Evolutionary conservation across 371 early-diverging fungal species (phyloP), one percentile per base, ranked within the genome.

Genomic region (Mucor plumbeus): DNA sequence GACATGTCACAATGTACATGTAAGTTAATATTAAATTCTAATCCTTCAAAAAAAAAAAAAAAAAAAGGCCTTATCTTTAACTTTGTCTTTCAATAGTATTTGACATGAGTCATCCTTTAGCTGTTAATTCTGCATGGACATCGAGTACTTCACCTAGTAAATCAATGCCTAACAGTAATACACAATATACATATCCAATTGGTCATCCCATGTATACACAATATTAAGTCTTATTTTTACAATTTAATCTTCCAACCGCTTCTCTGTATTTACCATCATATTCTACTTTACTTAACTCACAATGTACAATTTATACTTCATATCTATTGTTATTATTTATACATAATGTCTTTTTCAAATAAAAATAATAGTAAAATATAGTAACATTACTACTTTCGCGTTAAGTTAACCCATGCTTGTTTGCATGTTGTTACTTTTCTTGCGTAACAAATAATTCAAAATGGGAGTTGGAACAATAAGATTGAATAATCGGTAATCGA

Each of bases 161-260:
- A 21, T 50, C 50, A 21, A 26, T 19, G 9, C 26, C 50, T 13
- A 19, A 26, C 10, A 26, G 11, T 21, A 50, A 21, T 50, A 13
- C 50, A 50, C 50, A 50, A 26, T 21, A 50, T 50, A 21, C 50
- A 50, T 50, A 50, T 50, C 50, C 50, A 19, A 50, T 50, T 50
- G 50, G 50, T 50, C 50, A 50, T 50, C 50, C 50, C 50, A 50
- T 50, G 50, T 50, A 50, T 50, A 50, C 50, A 10, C 50, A 50
- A 4, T 26, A 11, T 21, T 50, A 21, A 50, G 9, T 50, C 19
- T 4, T 50, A 26, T 26, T 50, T 26, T 26, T 26, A 26, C 44
- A 17, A 17, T 17, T 44, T 44, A 7, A 17, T 5, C n/a, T 43
- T 15, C n/a, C 44, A 6, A 0, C 17, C 50, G 21, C 26, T 10